Percentiles rank a stretch among this genome's conserved stretches.
Evolutionary conservation across 305 asterid genomes (phyloP).

Genomic region (Fraxinus sp.): DNA sequence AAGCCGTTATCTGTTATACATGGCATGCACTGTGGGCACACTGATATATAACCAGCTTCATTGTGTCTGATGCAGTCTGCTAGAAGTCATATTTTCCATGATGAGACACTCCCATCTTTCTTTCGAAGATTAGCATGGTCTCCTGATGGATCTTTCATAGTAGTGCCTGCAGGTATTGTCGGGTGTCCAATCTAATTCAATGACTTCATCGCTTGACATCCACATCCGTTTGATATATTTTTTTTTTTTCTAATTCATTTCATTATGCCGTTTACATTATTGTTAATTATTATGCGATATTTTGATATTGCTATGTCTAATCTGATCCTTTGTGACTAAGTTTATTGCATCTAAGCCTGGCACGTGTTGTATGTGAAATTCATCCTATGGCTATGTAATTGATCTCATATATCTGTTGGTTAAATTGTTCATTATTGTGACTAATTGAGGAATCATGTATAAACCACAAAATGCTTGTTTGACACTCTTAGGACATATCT

Average conservation of each 20-base stretch:
- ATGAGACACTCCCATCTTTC: conserved; percentile 92
- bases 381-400: neutral
- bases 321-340: neutral
- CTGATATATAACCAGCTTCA: conserved; percentile 20
- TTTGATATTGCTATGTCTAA: neutral
- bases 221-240: neutral
- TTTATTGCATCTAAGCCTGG: neutral
- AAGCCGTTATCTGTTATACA: conserved; percentile 10
- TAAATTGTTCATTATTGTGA: neutral
- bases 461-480: neutral
- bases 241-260: neutral
- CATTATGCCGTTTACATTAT: neutral
- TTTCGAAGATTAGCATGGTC: conserved; percentile 96
- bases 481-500: neutral
- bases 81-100: conserved; percentile 84
- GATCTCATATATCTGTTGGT: neutral
- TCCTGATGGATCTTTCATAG: conserved; percentile 89
- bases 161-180: conserved; percentile 86
- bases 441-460: neutral
- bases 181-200: conserved; percentile 8
- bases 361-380: neutral
- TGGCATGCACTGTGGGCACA: neutral
- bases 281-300: neutral
- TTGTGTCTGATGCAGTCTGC: conserved; percentile 53
- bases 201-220: neutral